Conservation (phyloP, 306 rosid species). For the Quercus suber region DNA sequence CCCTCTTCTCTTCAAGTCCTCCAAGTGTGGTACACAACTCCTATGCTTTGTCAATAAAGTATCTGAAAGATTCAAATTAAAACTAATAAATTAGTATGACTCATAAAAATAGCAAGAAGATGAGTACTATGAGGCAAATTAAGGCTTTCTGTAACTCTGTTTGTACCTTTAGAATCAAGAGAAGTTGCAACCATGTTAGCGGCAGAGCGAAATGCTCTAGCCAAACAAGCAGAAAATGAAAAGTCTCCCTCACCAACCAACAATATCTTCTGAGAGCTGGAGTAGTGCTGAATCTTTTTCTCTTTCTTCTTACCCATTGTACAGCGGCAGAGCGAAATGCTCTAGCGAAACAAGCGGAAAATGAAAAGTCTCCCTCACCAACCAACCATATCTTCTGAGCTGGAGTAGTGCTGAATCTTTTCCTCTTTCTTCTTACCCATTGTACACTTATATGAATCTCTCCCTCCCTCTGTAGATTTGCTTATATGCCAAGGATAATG, state of each 20-base stretch:
- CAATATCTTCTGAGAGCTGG: conserved; percentile 21
- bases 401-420: conserved; percentile 15
- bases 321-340: conserved; percentile 8
- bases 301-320: neutral
- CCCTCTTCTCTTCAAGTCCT: conserved; percentile 6
- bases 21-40: neutral
- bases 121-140: neutral
- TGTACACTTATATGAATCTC: neutral
- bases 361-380: conserved; percentile 37
- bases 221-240: conserved; percentile 33
- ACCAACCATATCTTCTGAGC: conserved; percentile 25
- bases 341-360: conserved; percentile 31
- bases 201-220: conserved; percentile 22
- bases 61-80: neutral
- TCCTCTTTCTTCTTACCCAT: neutral
- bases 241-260: conserved; percentile 37
- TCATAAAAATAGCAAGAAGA: neutral
- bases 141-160: neutral
- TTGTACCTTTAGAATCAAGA: conserved; percentile 17
- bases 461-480: neutral
- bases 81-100: neutral
- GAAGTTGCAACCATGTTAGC: conserved; percentile 30
- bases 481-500: no score
- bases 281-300: conserved; percentile 15
- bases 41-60: neutral